Evolutionary conservation across 1,139 yeast genomes (phyloP), one percentile per base, ranked within the genome.

Genomic region (Blastobotrys aristatus): DNA sequence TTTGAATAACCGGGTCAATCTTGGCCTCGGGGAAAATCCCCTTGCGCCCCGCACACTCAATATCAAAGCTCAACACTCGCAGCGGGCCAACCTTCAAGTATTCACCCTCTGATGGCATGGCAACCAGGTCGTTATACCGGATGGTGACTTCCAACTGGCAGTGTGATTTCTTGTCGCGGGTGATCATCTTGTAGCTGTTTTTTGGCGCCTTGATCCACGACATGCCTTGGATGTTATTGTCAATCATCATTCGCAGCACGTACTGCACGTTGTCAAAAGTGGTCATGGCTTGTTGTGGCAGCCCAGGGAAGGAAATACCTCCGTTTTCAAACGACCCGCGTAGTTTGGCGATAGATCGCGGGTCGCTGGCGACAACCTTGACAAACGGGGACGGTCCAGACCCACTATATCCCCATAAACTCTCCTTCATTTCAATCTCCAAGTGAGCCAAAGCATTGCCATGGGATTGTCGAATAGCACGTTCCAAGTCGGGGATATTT

Each of bases 1-100:
- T 92, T 66, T 94, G 98, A 62, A 94, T 94, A 7, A 94, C 96
- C 0, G 96, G 85, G 67, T 94, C 99, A 43, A 80, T 77, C 52
- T 86, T 84, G 1, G 99, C 85, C 63, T 94, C 98, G 0, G 99
- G 98, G 65, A 94, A 94, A 17, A 92, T 77, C 46, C 98, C 98
- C 55, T 88, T 86, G 67, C 99, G 79, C 44, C 98, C 98, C 5
- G 98, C 95, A 76, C 99, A 94, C 68, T 94, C 99, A 53, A 94
- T 92, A 72, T 94, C 98, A 65, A 92, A 92, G 10, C 97, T 89
- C 54, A 94, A 72, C 41, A 94, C 83, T 61, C 99, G 82, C 52
- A 94, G 74, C 0, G 98, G 98, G 0, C 98, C 97, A 72, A 87
- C 84, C 57, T 83, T 84, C 40, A 88, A 76, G 94, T 95, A 94